phyloP scores from a whole-genome alignment of 345 rosid species.

The Microcos paniculata region DNA sequence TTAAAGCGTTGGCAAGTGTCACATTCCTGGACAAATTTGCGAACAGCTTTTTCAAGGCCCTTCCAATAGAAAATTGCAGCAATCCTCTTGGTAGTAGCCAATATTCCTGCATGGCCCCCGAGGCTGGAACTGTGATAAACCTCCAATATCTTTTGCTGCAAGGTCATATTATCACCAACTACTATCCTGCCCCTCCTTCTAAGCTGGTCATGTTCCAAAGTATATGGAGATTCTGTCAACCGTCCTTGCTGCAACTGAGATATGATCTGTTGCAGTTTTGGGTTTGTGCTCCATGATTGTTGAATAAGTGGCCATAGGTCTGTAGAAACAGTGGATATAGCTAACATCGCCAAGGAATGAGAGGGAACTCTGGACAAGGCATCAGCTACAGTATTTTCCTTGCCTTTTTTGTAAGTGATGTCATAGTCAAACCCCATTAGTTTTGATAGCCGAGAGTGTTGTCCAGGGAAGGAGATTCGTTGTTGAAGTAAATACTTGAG shows the following conservation, averaged over 20 bases:
- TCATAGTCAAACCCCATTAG: neutral
- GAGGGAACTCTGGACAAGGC: neutral
- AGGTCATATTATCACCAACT: neutral
- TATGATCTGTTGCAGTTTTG: no score
- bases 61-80: neutral
- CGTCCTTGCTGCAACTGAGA: neutral
- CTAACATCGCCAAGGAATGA: neutral
- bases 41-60: neutral
- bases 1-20: neutral
- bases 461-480: neutral
- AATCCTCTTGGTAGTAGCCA: neutral
- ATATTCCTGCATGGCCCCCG: neutral
- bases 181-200: neutral
- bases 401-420: neutral
- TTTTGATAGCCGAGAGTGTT: neutral
- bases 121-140: neutral
- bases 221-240: neutral
- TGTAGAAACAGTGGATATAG: neutral
- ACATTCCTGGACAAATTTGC: neutral
- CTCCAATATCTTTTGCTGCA: neutral
- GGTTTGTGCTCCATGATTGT: neutral
- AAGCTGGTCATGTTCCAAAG: neutral
- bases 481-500: neutral
- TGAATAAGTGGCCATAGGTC: neutral
- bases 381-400: neutral